Evolutionary conservation across 2,329 filamentous ascomycete species (phyloP), one percentile per base, ranked within the genome.

Genomic region (Calonectria henricotiae): DNA sequence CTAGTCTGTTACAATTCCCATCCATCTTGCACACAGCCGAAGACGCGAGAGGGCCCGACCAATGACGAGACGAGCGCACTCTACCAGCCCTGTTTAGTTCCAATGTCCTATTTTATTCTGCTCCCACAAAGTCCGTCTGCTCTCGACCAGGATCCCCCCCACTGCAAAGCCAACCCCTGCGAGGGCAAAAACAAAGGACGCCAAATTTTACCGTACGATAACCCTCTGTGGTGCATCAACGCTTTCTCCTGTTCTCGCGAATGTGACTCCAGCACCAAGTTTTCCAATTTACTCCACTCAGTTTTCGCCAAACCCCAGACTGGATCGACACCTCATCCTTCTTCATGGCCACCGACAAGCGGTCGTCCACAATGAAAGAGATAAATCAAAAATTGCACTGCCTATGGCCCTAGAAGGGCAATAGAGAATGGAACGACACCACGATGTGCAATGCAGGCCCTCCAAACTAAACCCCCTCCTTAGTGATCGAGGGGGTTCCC

Each of bases 401-500:
- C 82, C 84, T 82, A 86, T 84, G 85, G 85, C 83, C 83, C 83
- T 30, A 82, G 82, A 86, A 86, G 84, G 84, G 83, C 85, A 86
- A 85, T 86, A 81, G 83, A 86, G 82, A 74, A 76, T 78, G 79
- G 82, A 80, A 81, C 77, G 81, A 85, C 84, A 82, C 85, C 85
- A 82, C 85, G 84, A 79, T 85, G 85, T 88, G 85, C 85, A 85
- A 86, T 87, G 85, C 85, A 87, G 85, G 84, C 82, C 81, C 82
- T 79, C 83, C 82, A 76, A 76, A 78, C 82, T 86, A 82, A 79
- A 75, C 74, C 68, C 76, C 76, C 78, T 80, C 73, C 78, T 83
- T 84, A 83, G 73, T 87, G 85, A 87, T 79, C 85, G 77, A 78
- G 79, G 77, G 73, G 74, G 71, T 76, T 78, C 81, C 79, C 79